Percentiles rank a stretch among this genome's conserved stretches.
phyloP scores from a whole-genome alignment of 1,284 basidiomycete genomes.

The Ceratobasidium sp. region DNA sequence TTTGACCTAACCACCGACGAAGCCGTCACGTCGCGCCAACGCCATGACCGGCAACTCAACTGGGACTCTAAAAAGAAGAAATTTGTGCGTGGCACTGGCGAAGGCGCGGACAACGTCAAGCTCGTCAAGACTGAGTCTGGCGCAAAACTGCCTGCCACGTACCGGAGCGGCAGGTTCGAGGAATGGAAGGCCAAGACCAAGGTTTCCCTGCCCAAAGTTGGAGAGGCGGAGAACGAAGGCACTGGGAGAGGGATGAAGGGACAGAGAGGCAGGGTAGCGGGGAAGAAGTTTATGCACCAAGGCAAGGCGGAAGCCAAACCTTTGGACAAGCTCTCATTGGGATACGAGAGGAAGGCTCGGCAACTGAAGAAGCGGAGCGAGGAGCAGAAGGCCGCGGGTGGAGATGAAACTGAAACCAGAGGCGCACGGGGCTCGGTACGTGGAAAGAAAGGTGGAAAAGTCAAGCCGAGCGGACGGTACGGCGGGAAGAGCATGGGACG shows the following conservation, averaged over 20 bases:
- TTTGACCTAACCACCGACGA: conserved; percentile 92
- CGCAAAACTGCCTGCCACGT: conserved; percentile 90
- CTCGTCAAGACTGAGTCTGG: conserved; percentile 95
- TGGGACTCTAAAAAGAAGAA: conserved; percentile 99
- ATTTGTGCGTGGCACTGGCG: conserved; percentile 87
- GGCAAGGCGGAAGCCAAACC: conserved; percentile 74
- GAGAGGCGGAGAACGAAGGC: conserved; percentile 75
- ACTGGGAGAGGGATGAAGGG: conserved; percentile 62
- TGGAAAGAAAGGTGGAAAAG: conserved; percentile 56
- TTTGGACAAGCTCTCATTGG: conserved; percentile 73
- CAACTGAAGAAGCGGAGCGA: conserved; percentile 65
- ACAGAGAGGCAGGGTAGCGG: conserved; percentile 39
- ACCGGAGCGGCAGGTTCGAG: conserved; percentile 93
- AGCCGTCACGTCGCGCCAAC: conserved; percentile 68
- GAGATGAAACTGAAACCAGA: conserved; percentile 49
- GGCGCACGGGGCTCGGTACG: conserved; percentile 47
- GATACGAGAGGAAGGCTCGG: conserved; percentile 79
- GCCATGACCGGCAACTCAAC: conserved; percentile 72
- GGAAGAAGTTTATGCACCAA: conserved; percentile 73
- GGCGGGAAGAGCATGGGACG: conserved; percentile 71
- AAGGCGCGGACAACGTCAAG: conserved; percentile 94
- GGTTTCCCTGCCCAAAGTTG: conserved; percentile 80
- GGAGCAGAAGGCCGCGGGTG: conserved; percentile 57
- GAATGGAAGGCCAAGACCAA: conserved; percentile 91
- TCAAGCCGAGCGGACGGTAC: conserved; percentile 60